Evolutionary conservation across 2,329 filamentous ascomycete genomes (phyloP).

Genomic region (Curvularia hawaiiensis): DNA sequence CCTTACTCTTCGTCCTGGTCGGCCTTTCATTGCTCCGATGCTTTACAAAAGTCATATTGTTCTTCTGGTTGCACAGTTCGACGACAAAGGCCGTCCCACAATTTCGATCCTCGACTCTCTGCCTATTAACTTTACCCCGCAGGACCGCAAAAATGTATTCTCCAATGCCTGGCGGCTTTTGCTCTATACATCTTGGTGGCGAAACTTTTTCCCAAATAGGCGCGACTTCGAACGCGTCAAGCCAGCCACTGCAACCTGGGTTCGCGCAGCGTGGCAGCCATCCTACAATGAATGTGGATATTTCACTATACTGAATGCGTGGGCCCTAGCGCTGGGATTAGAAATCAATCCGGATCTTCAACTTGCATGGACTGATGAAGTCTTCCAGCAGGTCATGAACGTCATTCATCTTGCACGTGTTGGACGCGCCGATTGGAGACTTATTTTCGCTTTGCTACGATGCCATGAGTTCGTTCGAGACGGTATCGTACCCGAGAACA

Average conservation of each 20-base stretch:
- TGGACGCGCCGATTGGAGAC: slow-evolving; percentile 21
- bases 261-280: slow-evolving; percentile 10
- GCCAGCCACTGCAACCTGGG: slow-evolving; percentile 4
- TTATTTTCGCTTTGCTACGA: slow-evolving; percentile 21
- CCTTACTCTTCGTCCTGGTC: slow-evolving; percentile 11
- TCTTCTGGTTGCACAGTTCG: slow-evolving; percentile 18
- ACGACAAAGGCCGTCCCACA: slow-evolving; percentile 5
- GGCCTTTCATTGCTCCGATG: slow-evolving; percentile 17
- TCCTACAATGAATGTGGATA: slow-evolving; percentile 19
- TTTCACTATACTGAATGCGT: slow-evolving; percentile 27
- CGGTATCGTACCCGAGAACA: neutral
- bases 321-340: slow-evolving; percentile 29
- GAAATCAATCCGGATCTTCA: slow-evolving; percentile 10
- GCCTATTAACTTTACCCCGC: neutral
- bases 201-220: neutral
- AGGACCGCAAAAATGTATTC: neutral
- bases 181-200: neutral
- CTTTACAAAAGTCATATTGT: slow-evolving; percentile 5
- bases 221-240: neutral
- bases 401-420: slow-evolving; percentile 16
- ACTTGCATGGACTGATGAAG: slow-evolving; percentile 10
- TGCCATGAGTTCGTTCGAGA: slow-evolving; percentile 15
- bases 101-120: slow-evolving; percentile 20
- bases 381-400: slow-evolving; percentile 10
- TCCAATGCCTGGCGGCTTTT: neutral